Base-by-base conservation (phyloP, 202 grass and related monocot genomes). In the Saccharum hybrid region DNA sequence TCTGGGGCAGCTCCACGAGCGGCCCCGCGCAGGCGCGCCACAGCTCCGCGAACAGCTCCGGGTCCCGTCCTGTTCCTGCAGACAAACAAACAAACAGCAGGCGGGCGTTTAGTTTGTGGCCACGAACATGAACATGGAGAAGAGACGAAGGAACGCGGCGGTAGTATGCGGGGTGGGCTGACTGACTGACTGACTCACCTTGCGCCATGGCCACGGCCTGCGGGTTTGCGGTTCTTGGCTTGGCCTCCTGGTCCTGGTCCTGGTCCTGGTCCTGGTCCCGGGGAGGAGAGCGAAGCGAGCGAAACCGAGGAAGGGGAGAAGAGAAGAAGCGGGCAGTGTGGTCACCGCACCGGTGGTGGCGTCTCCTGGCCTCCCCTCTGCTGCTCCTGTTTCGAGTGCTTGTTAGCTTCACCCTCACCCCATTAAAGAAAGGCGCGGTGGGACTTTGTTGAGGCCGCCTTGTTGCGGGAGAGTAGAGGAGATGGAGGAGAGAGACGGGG, bases 1-100 rank as follows among this genome's bases (percentile, higher is more conserved):
- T 49, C 79, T 89, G 89, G 75, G 93, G 93, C 69, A 99, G 81
- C 68, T 96, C 91, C 79, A 99, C 96, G 8, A 99, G 89, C 71
- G 96, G 96, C 66, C 96, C 96, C 2, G 96, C 96, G 81, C 96
- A 99, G 62, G 91, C 91, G 54, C 89, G 81, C 96, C 96, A 99
- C 68, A 96, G 89, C 86, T 96, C 96, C 22, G 81, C 83, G 72
- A 89, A 86, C 78, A 96, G 88, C 63, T 83, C 86, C 68, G 88
- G 79, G 10, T 75, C 81, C 43, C 84, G 72, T 66, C 16, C 75
- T 66, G 38, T 16, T 26, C 60, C 67, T 33, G 40, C 48, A 52
- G 15, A 15, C 63, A 26, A 54, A 70, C 38, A 56, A 22, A 59
- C 56, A 21, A 22, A 1, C 56, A 59, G 56, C 7, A 9, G 54